phyloP scores from a whole-genome alignment of 345 rosid species.

The Dovyalis caffra region DNA sequence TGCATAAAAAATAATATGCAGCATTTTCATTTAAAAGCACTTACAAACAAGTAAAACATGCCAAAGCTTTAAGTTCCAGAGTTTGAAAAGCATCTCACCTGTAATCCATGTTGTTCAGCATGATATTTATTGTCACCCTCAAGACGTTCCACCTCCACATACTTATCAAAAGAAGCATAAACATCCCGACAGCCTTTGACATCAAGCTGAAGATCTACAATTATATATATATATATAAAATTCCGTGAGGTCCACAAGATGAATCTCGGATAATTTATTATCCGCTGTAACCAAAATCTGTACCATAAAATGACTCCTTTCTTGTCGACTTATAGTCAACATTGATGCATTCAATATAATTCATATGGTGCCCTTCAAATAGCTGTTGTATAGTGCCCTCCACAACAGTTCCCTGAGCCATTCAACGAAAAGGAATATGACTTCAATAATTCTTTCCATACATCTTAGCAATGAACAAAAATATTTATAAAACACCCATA shows the following conservation, averaged over 20 bases:
- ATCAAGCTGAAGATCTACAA: slow-evolving; percentile 95
- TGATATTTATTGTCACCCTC: slow-evolving; percentile 98
- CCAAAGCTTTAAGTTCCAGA: background rate
- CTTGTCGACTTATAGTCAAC: slow-evolving; percentile 95
- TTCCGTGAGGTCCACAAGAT: slow-evolving; percentile 15
- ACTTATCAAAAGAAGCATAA: slow-evolving; percentile 96
- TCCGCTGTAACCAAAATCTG: slow-evolving; percentile 12
- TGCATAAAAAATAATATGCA: background rate
- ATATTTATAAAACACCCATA: slow-evolving; percentile 7
- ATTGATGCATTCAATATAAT: slow-evolving; percentile 92
- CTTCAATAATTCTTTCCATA: background rate
- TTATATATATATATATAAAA: slow-evolving; percentile 13
- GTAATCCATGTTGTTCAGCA: slow-evolving; percentile 85
- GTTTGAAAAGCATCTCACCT: slow-evolving; percentile 47
- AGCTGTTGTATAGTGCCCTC: slow-evolving; percentile 58
- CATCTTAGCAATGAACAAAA: background rate
- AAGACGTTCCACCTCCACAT: slow-evolving; percentile 94
- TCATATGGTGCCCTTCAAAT: slow-evolving; percentile 74
- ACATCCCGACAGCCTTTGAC: slow-evolving; percentile 99
- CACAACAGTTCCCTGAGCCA: slow-evolving; percentile 54
- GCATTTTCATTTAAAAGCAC: background rate
- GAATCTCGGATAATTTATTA: slow-evolving; percentile 18
- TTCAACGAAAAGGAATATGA: slow-evolving; percentile 5
- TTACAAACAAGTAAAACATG: background rate
- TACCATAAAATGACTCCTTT: slow-evolving; percentile 98